Evolutionary conservation across 352 stramenopile genomes (phyloP), one percentile per base, ranked within the genome.

Genomic region (Phytophthora syringae): DNA sequence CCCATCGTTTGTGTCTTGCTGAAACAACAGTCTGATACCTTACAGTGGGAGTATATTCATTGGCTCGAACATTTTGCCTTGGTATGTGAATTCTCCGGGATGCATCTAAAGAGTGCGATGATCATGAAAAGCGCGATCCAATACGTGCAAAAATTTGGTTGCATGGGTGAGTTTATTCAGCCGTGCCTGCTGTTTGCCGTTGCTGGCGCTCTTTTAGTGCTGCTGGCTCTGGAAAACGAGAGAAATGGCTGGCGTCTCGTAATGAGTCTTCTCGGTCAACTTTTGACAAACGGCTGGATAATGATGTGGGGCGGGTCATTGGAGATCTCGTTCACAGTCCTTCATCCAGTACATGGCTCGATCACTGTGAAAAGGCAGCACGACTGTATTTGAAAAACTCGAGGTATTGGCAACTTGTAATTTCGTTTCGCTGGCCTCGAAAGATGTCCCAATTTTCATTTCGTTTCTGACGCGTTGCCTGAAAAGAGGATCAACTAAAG

Each of bases 51-150:
- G 25, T 86, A 82, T 37, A 25, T 89, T 36, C 51, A 82, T 34
- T 86, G 78, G 79, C 58, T 92, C 7, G 82, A 93, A 34, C 83
- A 93, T 27, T 86, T 86, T 15, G 63, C 76, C 24, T 70, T 58
- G 1, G 57, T 88, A 37, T 90, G 76, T 51, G 80, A 91, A 40
- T 18, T 52, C 30, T 55, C 52, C 30, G 70, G 51, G 18, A 52
- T 47, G 40, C 52, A 58, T 15, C 18, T 84, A 25, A 80, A 76
- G 20, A 73, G 64, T 42, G 60, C 70, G 9, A 60, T 79, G 55
- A 61, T 87, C 18, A 36, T 84, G 24, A 67, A 86, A 56, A 70
- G 63, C 52, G 76, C 60, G 5, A 36, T 64, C 20, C 61, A 73
- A 20, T 86, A 89, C 30, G 42, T 67, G 16, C 39, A 71, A 20